phyloP scores from a whole-genome alignment of 345 rosid species.

The Syzygium jambos region DNA sequence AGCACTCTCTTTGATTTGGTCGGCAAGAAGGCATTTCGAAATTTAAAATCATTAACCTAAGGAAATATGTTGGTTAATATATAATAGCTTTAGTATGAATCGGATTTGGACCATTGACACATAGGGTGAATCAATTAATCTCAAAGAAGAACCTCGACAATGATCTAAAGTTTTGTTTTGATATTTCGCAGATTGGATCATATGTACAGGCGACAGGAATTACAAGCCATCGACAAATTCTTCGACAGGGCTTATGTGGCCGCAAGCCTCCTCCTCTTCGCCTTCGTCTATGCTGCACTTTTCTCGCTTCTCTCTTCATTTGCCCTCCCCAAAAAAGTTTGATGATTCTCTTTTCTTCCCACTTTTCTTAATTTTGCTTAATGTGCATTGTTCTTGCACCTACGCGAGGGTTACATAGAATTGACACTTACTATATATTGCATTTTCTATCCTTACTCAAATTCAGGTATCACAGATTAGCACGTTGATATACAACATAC shows the following conservation, averaged over 20 bases:
- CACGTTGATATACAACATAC: fast-evolving
- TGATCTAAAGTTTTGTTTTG: too few relatives aligned
- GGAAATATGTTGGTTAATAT: too few relatives aligned
- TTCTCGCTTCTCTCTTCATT: conserved; percentile 40
- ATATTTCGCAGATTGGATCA: too few relatives aligned
- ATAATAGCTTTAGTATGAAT: too few relatives aligned
- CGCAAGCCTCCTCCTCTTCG: background rate
- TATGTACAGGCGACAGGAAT: background rate
- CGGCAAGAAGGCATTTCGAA: too few relatives aligned
- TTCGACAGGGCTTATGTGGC: too few relatives aligned
- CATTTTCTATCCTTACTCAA: background rate
- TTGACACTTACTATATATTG: background rate
- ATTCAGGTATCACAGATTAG: background rate
- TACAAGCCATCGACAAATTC: too few relatives aligned
- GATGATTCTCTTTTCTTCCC: background rate
- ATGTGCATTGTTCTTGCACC: background rate
- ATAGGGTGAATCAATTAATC: too few relatives aligned
- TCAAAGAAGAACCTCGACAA: too few relatives aligned
- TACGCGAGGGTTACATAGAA: background rate
- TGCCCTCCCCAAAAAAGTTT: conserved; percentile 22
- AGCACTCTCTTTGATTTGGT: too few relatives aligned
- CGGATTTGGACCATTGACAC: too few relatives aligned
- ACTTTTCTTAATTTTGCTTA: background rate
- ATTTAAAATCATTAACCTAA: too few relatives aligned
- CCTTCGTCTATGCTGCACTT: conserved; percentile 33